Percentiles rank a stretch among this genome's conserved stretches.
These are phyloP conservation scores for Marasmius tenuissimus DNA, from an alignment of 1,284 basidiomycete species.

Conservation along the genomic window DNA sequence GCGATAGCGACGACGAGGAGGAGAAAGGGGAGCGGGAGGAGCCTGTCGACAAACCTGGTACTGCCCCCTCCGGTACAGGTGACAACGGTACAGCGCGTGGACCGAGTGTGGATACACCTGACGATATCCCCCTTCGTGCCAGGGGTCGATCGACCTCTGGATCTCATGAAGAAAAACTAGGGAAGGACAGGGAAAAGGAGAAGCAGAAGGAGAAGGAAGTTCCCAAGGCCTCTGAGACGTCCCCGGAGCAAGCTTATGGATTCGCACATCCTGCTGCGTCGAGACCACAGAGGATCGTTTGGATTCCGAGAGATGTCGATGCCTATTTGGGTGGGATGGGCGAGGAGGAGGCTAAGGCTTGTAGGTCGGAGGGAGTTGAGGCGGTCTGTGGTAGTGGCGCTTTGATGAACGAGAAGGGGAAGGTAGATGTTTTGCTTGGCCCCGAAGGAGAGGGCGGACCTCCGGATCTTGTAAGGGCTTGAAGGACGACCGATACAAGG, in stretches of 20 bases:
- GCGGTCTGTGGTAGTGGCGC: constrained; percentile 49
- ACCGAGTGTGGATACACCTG: neutral
- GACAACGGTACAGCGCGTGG: neutral
- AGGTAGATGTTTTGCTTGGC: constrained; percentile 49
- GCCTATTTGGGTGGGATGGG: constrained; percentile 67
- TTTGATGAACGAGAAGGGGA: constrained; percentile 66
- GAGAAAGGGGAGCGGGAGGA: neutral
- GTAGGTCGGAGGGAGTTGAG: constrained; percentile 56
- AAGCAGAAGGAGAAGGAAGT: constrained; percentile 1
- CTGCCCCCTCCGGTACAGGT: constrained; percentile 15
- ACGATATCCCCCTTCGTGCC: neutral
- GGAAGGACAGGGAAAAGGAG: neutral
- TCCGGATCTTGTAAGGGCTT: too few relatives aligned
- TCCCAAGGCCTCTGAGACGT: constrained; percentile 7
- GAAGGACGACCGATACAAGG: too few relatives aligned
- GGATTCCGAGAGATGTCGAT: constrained; percentile 57
- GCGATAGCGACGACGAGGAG: constrained; percentile 19
- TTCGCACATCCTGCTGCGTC: constrained; percentile 85
- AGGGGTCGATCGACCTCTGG: neutral
- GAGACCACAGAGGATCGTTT: constrained; percentile 73
- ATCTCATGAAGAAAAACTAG: neutral
- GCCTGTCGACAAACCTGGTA: neutral
- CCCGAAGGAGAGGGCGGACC: too few relatives aligned
- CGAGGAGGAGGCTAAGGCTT: constrained; percentile 61
- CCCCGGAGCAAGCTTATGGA: constrained; percentile 46